A percentile compares a stretch with the other conserved stretches of the same genome.
These are phyloP conservation scores for Spiraea crenata DNA, from an alignment of 331 rosid genomes.

Conservation along the genomic window DNA sequence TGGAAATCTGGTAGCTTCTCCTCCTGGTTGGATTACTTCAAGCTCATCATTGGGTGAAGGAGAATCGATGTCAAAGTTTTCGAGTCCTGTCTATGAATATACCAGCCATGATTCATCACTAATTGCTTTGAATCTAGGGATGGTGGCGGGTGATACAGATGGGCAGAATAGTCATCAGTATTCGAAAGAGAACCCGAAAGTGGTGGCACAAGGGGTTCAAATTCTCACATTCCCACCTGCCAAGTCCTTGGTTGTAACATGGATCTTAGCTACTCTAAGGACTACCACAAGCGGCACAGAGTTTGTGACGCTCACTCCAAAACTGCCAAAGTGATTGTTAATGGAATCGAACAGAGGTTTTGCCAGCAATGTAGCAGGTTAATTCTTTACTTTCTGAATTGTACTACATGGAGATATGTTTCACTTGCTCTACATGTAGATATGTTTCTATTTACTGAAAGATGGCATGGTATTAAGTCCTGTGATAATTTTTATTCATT, in stretches of 20 bases:
- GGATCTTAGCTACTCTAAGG: slow-evolving; percentile 80
- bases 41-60: slow-evolving; percentile 52
- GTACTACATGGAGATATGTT: too few relatives aligned
- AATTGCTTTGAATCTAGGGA: slow-evolving; percentile 69
- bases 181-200: slow-evolving; percentile 42
- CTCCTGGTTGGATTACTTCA: slow-evolving; percentile 44
- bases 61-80: slow-evolving; percentile 48
- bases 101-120: slow-evolving; percentile 45
- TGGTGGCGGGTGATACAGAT: slow-evolving; percentile 43
- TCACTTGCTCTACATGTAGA: not conserved
- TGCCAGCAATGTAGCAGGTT: slow-evolving; percentile 96
- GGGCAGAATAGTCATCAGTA: slow-evolving; percentile 25
- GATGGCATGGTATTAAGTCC: slow-evolving; percentile 3
- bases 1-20: slow-evolving; percentile 42
- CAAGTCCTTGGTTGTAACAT: slow-evolving; percentile 75
- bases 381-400: not conserved
- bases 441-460: not conserved
- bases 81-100: slow-evolving; percentile 38
- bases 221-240: slow-evolving; percentile 52
- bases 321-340: slow-evolving; percentile 69
- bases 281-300: slow-evolving; percentile 79
- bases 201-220: slow-evolving; percentile 40
- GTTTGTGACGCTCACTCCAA: slow-evolving; percentile 91
- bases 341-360: slow-evolving; percentile 82
- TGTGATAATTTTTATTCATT: slow-evolving; percentile 9